Evolutionary conservation across 106 monocot genomes (phyloP), one percentile per base, ranked within the genome.

Genomic region (Agapanthus africanus): DNA sequence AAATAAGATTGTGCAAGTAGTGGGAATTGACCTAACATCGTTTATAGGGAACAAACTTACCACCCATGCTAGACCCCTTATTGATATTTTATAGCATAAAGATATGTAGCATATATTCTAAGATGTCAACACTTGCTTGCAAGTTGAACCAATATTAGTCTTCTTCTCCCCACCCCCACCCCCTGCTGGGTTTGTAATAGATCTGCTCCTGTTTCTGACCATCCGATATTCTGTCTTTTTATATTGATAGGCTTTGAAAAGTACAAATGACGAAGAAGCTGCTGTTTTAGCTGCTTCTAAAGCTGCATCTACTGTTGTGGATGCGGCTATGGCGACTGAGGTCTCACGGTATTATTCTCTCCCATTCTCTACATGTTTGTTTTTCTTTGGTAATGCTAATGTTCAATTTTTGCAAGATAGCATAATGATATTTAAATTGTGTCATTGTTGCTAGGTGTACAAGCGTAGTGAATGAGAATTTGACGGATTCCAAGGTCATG

Each of bases 271-370:
- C 68, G 81, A 82, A 69, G 89, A 89, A 72, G 84, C 91, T 59
- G 91, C 84, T 71, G 69, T 81, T 65, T 77, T 65, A 68, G 97
- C 97, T 76, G 97, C 97, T 66, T 84, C 85, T 65, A 71, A 89
- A 79, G 92, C 86, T 78, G 97, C 87, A 68, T 84, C 92, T 40
- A 85, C 88, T 70, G 97, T 97, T 67, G 76, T 92, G 4, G 89
- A 97, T 79, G 97, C 97, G 74, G 91, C 97, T 52, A 75, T 81
- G 34, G 72, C 92, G 65, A 89, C 79, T 76, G 88, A 82, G 33
- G 54, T 75, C 41, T 87, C 89, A 61, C 36, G 81, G 89, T 92
- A 82, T 11, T 42, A 7, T 15, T 14, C 40, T 59, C 61, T 65
- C 36, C 27, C 18, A 18, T 47, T n/a, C 9, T 74, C 64, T 61